Percentiles rank a stretch among this genome's conserved stretches.
Evolutionary conservation across 257 asterid genomes (phyloP).

Genomic region (Nicotiana otophora): DNA sequence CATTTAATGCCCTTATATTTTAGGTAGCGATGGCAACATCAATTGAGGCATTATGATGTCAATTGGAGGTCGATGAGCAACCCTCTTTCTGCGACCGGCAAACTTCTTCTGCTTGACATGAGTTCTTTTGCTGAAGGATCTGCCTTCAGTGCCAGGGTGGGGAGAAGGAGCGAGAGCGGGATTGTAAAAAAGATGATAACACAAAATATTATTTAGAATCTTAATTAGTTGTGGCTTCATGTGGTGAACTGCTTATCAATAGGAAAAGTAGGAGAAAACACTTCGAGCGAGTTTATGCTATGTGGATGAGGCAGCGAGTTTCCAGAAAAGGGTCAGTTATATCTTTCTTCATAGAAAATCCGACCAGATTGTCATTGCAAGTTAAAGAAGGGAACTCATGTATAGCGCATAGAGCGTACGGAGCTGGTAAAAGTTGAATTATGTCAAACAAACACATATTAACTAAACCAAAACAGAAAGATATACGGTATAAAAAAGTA

Average conservation of each 20-base stretch:
- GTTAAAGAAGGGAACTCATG: too few species aligned
- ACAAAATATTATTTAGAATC: neutral
- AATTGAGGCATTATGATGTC: too few species aligned
- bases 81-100: conserved; percentile 14
- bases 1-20: neutral
- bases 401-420: too few species aligned
- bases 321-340: too few species aligned
- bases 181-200: neutral
- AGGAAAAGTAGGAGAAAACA: neutral
- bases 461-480: too few species aligned
- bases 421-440: too few species aligned
- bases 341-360: too few species aligned
- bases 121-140: conserved; percentile 4
- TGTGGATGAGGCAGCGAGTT: too few species aligned
- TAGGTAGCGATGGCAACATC: neutral
- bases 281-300: too few species aligned
- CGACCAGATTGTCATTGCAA: too few species aligned
- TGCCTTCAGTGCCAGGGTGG: conserved; percentile 27
- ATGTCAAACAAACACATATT: too few species aligned
- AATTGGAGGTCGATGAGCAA: conserved; percentile 16
- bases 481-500: too few species aligned
- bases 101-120: conserved; percentile 30
- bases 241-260: neutral
- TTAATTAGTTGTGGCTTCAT: neutral
- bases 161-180: conserved; percentile 17